phyloP scores from a whole-genome alignment of 2,329 filamentous ascomycete genomes.

The Aspergillus fumigatus region DNA sequence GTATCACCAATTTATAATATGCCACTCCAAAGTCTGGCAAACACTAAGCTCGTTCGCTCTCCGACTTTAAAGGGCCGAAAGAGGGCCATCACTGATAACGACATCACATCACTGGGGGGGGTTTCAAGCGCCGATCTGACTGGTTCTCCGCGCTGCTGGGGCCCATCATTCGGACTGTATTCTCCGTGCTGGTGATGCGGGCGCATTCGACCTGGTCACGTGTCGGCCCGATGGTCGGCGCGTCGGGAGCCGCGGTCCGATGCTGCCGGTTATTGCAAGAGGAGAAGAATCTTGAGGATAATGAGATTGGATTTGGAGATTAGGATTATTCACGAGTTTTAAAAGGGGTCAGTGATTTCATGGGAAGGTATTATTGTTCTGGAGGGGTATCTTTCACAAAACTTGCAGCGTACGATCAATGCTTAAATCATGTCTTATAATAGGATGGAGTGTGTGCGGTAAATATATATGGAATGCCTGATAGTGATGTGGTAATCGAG shows the following conservation, averaged over 20 bases:
- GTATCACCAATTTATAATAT: conserved; percentile 12
- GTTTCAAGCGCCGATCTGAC: background rate
- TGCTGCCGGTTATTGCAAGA: background rate
- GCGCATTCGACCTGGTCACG: conserved; percentile 13
- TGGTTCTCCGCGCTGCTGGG: conserved; percentile 1
- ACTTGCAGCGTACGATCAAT: background rate
- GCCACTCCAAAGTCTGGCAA: background rate
- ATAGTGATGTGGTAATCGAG: no score
- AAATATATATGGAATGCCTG: no score
- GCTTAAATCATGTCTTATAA: background rate
- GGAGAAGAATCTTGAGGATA: background rate
- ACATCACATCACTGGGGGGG: background rate
- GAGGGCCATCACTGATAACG: background rate
- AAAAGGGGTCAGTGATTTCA: background rate
- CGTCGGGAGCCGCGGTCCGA: conserved; percentile 20
- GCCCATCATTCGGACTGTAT: conserved; percentile 1
- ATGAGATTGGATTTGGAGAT: background rate
- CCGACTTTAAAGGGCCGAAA: background rate
- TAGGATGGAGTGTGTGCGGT: background rate
- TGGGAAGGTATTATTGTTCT: background rate
- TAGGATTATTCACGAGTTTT: no score
- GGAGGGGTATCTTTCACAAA: background rate
- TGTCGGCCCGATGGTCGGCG: conserved; percentile 24
- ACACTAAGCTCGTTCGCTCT: background rate
- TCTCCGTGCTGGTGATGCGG: background rate